Evolutionary conservation across 306 rosid genomes (phyloP).

Genomic region (Myrica gale): DNA sequence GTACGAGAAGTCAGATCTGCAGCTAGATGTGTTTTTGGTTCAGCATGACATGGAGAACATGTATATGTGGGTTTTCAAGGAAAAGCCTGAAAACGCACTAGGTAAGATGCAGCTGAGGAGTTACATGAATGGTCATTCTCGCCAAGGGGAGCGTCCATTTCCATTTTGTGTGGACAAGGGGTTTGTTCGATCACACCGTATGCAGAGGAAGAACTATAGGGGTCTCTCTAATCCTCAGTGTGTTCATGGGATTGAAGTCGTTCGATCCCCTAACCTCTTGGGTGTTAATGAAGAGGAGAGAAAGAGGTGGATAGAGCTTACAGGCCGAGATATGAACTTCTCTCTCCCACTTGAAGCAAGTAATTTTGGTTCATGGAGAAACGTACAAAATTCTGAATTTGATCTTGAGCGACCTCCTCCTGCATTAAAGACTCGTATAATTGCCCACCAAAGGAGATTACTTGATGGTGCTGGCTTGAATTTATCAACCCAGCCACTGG

Average conservation of each 20-base stretch:
- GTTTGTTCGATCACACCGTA: constrained; percentile 87
- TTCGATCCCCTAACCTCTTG: constrained; percentile 59
- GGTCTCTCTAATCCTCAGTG: constrained; percentile 98
- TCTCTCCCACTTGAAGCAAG: constrained; percentile 78
- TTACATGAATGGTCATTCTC: constrained; percentile 97
- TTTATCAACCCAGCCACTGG: constrained; percentile 55
- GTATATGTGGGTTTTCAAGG: constrained; percentile 99
- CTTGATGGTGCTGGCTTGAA: constrained; percentile 76
- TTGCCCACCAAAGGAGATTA: constrained; percentile 67
- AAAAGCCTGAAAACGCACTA: constrained; percentile 82
- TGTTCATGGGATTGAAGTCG: constrained; percentile 81
- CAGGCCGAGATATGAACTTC: constrained; percentile 80
- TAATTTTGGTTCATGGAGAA: constrained; percentile 86
- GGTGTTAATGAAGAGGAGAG: constrained; percentile 64
- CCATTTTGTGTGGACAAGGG: constrained; percentile 87
- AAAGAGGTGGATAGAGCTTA: constrained; percentile 84
- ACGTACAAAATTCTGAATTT: constrained; percentile 74
- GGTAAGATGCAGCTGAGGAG: constrained; percentile 99
- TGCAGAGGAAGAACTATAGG: constrained; percentile 90
- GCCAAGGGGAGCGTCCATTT: constrained; percentile 90
- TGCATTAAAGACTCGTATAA: constrained; percentile 47
- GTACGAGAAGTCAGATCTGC: constrained; percentile 79
- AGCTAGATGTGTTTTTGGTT: constrained; percentile 87
- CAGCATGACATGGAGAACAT: constrained; percentile 98
- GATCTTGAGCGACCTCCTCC: constrained; percentile 76